Evolutionary conservation across 345 rosid genomes (phyloP), one percentile per base, ranked within the genome.

Genomic region (Lepidium didymum): DNA sequence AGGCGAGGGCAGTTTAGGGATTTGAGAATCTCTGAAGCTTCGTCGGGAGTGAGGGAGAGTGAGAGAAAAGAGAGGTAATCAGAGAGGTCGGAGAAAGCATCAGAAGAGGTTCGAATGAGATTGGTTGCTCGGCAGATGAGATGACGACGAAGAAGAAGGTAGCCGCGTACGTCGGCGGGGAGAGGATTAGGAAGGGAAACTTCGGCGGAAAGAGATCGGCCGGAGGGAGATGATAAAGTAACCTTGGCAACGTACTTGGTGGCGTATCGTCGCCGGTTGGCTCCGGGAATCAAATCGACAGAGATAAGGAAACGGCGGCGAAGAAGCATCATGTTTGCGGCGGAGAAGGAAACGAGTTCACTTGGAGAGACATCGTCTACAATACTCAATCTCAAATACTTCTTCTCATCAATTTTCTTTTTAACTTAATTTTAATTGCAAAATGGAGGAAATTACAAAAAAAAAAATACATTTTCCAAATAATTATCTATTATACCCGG

Each of bases 21-120:
- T 59, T 92, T 92, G 67, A 92, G 83, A 45, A 90, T 86, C 58
- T 84, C 83, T 47, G 97, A 93, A 76, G 84, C 89, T 77, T 93
- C 98, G 36, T 79, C 29, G 64, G 85, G 72, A 62, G 98, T 84
- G 68, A 93, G 86, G 29, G 86, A 53, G 50, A 81, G 74, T 43
- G 91, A 80, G 40, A 84, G 85, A 4, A 87, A 75, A 45, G 86
- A 78, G 81, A 88, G 78, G 78, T 84, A 93, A 43, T 81, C 75
- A 5, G 82, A 54, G 55, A 93, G 88, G 33, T 69, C 64, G 23
- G 53, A 44, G 78, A 85, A 75, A 10, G 87, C 73, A 57, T 84
- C 64, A 27, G 56, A 4, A 42, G 42, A 69, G 47, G 42, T 52
- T 68, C 47, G 41, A 56, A 40, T 44, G 73, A 84, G 76, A 42